Evolutionary conservation across 768 basidiomycete genomes (phyloP).

Genomic region (Rhodotorula sphaerocarpa): DNA sequence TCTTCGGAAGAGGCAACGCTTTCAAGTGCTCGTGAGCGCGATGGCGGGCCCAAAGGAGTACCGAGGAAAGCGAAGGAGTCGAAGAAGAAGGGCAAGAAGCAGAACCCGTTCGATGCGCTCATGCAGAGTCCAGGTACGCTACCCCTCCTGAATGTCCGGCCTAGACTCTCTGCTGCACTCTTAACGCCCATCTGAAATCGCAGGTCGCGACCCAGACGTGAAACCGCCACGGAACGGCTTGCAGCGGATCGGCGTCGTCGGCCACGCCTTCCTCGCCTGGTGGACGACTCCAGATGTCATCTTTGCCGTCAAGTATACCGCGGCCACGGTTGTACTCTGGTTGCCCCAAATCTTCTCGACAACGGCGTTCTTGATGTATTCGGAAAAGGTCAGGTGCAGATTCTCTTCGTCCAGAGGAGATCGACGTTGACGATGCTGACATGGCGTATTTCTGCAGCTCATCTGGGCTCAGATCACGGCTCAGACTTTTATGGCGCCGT

Average conservation of each 20-base stretch:
- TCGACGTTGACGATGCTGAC: constrained; percentile 56
- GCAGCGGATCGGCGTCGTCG: constrained; percentile 10
- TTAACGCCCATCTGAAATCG: too few relatives aligned
- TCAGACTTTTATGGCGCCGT: constrained; percentile 46
- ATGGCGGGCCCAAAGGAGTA: not conserved
- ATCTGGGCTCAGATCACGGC: not conserved
- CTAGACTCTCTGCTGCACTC: too few relatives aligned
- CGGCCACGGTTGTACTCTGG: constrained; percentile 53
- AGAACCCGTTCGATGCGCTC: constrained; percentile 17
- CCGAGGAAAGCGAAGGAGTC: constrained; percentile 8
- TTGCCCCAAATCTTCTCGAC: constrained; percentile 48
- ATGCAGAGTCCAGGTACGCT: too few relatives aligned
- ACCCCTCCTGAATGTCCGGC: not conserved
- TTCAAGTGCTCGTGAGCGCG: too few relatives aligned
- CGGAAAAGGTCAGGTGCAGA: constrained; percentile 23
- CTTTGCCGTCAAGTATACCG: constrained; percentile 52
- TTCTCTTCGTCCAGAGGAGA: too few relatives aligned
- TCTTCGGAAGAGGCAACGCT: not conserved
- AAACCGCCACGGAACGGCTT: constrained; percentile 14
- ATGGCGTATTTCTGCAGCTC: constrained; percentile 42
- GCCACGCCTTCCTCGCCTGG: constrained; percentile 16
- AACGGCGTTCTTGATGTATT: constrained; percentile 43
- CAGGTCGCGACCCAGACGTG: constrained; percentile 24
- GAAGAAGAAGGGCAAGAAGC: constrained; percentile 20
- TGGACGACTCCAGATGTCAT: constrained; percentile 32